phyloP scores from a whole-genome alignment of 2,329 filamentous ascomycete species.

The Zymoseptoria passerinii region DNA sequence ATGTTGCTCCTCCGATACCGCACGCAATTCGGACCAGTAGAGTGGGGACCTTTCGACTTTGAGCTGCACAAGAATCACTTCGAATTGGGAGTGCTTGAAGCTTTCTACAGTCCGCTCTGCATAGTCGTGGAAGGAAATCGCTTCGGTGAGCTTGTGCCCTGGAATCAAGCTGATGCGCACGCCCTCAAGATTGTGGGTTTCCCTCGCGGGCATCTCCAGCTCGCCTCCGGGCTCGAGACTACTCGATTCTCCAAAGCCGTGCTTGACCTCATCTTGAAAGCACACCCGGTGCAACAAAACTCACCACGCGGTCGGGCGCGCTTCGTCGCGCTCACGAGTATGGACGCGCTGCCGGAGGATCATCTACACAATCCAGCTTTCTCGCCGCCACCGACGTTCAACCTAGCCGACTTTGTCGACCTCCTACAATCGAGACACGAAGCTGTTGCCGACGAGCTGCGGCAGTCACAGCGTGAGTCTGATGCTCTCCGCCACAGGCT shows the following conservation, averaged over 20 bases:
- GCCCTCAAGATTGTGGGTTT: slow-evolving; percentile 17
- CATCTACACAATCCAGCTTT: slow-evolving; percentile 3
- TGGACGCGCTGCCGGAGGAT: not conserved
- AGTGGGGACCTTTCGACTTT: slow-evolving; percentile 13
- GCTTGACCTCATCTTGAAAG: slow-evolving; percentile 4
- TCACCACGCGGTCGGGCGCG: not conserved
- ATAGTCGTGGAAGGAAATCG: slow-evolving; percentile 7
- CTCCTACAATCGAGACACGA: slow-evolving; percentile 8
- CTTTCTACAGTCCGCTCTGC: slow-evolving; percentile 7
- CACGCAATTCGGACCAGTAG: not conserved
- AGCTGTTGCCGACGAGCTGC: slow-evolving; percentile 19
- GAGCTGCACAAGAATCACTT: slow-evolving; percentile 3
- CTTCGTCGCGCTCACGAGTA: not conserved
- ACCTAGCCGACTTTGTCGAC: slow-evolving; percentile 11
- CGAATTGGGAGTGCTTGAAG: not conserved
- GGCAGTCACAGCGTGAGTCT: slow-evolving; percentile 21
- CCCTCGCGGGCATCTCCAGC: slow-evolving; percentile 9
- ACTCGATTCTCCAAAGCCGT: slow-evolving; percentile 10
- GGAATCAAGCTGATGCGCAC: slow-evolving; percentile 13
- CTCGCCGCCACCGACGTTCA: slow-evolving; percentile 12
- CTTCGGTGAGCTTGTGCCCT: slow-evolving; percentile 12
- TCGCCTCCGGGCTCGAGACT: slow-evolving; percentile 15
- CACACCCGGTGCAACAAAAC: too few relatives aligned
- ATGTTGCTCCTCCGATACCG: slow-evolving; percentile 13
- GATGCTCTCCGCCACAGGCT: slow-evolving; percentile 2